Base-by-base conservation (phyloP, 2,329 filamentous ascomycete genomes). In the Cadophora malorum region DNA sequence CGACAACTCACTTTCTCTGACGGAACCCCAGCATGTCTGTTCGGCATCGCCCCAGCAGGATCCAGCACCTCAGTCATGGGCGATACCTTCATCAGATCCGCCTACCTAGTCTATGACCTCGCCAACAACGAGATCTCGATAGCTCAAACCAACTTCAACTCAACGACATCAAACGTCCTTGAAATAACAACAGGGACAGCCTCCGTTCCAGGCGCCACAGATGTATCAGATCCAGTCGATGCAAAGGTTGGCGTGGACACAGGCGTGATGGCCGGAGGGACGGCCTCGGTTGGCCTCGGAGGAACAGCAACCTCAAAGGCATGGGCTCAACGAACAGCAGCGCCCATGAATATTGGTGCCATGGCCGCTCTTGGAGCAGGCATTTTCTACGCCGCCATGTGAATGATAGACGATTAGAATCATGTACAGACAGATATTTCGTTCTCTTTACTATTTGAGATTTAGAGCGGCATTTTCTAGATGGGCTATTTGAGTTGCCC, bases 41-140 rank as follows among this genome's bases (percentile, higher is more conserved):
- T 93, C 74, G 91, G 90, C 66, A 85, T 93, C 70, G 83, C 86
- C 2, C 87, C 89, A 1, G 83, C 88, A 1, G 83, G 83, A 2
- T 71, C 78, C 1, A 81, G 83, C 35, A 84, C 85, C n/a, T 83
- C 85, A 53, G 86, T 92, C 1, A 80, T 94, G 33, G 91, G 91
- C 19, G 91, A 93, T 76, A 91, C 91, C 0, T 94, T 94, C 77
- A 81, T 94, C 65, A 84, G 91, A 59, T 90, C 88, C 45, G 91
- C 91, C 0, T 94, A 94, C 73, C 85, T 92, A 16, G 91, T 94
- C 12, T 93, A 91, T 76, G 90, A 93, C 76, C 81, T 93, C 25
- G 86, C 83, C 33, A 92, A 91, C 77, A 88, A 92, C 76, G 83
- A 91, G 79, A 88, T 93, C 71, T 90, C 88, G 1, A 79, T 93